A percentile compares a stretch with the other conserved stretches of the same genome.
phyloP scores from a whole-genome alignment of 2,329 filamentous ascomycete species.

The Epichloe festucae region DNA sequence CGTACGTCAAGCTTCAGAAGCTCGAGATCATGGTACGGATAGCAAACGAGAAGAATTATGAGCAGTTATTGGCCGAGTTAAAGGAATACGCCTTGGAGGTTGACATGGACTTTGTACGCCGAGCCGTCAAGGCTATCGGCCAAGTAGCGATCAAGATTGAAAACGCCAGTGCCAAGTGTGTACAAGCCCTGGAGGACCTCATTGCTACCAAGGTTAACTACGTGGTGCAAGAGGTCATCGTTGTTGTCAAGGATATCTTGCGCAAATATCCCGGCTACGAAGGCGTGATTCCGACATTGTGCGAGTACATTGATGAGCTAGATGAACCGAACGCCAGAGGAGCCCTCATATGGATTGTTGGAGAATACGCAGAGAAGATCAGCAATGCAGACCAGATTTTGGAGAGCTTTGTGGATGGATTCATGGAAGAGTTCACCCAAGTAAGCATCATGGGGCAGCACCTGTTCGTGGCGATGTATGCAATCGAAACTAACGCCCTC shows the following conservation, averaged over 20 bases:
- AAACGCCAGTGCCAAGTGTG: constrained; percentile 84
- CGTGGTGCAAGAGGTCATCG: constrained; percentile 92
- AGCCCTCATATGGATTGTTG: constrained; percentile 95
- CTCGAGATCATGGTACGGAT: constrained; percentile 99
- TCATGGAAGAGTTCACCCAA: constrained; percentile 93
- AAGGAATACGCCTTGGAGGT: constrained; percentile 98
- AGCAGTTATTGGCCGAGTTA: constrained; percentile 83
- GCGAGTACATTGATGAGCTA: constrained; percentile 91
- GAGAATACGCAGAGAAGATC: constrained; percentile 98
- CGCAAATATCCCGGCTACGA: constrained; percentile 96
- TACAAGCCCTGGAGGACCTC: constrained; percentile 82
- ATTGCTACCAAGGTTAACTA: constrained; percentile 99
- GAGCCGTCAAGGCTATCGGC: constrained; percentile 90
- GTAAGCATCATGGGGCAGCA: constrained; percentile 25
- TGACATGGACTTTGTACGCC: constrained; percentile 95
- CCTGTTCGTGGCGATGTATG: not conserved
- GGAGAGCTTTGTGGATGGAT: constrained; percentile 79
- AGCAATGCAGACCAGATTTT: constrained; percentile 96
- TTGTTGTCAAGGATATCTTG: constrained; percentile 99
- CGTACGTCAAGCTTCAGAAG: constrained; percentile 95
- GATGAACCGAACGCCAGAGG: constrained; percentile 88
- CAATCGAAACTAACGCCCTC: constrained; percentile 1
- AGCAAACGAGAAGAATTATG: constrained; percentile 92
- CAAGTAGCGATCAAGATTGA: constrained; percentile 99
- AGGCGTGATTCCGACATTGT: constrained; percentile 91